These are phyloP conservation scores for Lactuca saligna DNA, from an alignment of 129 eudicot genomes.

Conservation along the genomic window DNA sequence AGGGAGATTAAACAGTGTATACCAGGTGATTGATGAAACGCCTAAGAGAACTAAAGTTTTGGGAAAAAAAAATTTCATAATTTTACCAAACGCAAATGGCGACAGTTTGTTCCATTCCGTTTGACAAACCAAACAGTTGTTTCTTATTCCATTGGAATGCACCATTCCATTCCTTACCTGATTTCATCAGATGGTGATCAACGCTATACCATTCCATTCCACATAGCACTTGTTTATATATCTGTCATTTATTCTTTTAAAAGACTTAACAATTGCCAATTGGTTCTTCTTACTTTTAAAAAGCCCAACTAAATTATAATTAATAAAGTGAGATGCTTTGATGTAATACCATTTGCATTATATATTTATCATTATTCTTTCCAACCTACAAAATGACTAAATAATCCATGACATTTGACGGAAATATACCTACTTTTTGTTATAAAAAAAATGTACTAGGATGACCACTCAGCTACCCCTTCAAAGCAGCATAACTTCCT, in stretches of 20 bases:
- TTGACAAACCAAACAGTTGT: too few species aligned
- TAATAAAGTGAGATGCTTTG: not conserved
- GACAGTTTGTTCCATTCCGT: too few species aligned
- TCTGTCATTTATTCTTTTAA: too few species aligned
- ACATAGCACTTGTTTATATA: not conserved
- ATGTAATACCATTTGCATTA: not conserved
- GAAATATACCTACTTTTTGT: not conserved
- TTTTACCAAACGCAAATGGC: too few species aligned
- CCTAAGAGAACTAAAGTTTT: too few species aligned
- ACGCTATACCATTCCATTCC: too few species aligned
- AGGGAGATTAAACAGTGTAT: too few species aligned
- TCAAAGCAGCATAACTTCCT: constrained; percentile 29
- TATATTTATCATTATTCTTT: not conserved
- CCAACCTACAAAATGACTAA: not conserved
- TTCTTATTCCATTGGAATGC: too few species aligned
- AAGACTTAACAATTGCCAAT: not conserved
- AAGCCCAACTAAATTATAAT: not conserved
- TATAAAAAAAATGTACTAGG: not conserved
- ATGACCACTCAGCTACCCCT: not conserved
- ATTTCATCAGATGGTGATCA: too few species aligned
- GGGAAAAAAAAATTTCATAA: too few species aligned
- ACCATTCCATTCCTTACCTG: too few species aligned
- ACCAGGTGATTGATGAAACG: too few species aligned
- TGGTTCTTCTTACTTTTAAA: not conserved
- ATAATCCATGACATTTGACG: not conserved